These are phyloP conservation scores for Pleurotus salmoneostramineus DNA, from an alignment of 768 basidiomycete genomes.

Conservation along the genomic window DNA sequence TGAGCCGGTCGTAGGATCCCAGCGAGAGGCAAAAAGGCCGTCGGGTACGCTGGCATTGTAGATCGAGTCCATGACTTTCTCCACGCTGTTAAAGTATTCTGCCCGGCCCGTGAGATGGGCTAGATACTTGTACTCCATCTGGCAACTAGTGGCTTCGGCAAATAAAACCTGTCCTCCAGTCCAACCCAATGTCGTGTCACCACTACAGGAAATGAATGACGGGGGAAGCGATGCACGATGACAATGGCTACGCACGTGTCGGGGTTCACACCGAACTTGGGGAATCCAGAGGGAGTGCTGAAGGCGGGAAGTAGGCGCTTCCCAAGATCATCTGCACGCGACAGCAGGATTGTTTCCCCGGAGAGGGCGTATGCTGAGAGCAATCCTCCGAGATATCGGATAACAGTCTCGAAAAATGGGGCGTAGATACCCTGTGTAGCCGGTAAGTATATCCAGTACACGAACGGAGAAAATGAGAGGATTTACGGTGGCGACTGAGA, in stretches of 20 bases:
- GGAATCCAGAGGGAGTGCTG: conserved; percentile 58
- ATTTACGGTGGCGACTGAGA: conserved; percentile 29
- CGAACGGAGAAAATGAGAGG: background rate
- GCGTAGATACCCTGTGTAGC: conserved; percentile 25
- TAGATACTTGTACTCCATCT: conserved; percentile 77
- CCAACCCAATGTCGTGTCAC: conserved; percentile 26
- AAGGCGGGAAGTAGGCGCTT: conserved; percentile 61
- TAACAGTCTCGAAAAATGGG: conserved; percentile 74
- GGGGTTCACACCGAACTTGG: conserved; percentile 58
- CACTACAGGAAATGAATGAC: conserved; percentile 16
- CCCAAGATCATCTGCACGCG: conserved; percentile 67
- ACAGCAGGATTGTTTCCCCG: conserved; percentile 50
- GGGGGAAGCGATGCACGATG: background rate
- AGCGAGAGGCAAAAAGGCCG: conserved; percentile 31
- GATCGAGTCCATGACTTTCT: conserved; percentile 34
- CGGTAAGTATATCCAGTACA: background rate
- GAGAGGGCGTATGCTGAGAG: conserved; percentile 78
- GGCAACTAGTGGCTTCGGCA: conserved; percentile 46
- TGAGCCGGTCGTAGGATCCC: conserved; percentile 20
- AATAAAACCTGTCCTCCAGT: conserved; percentile 24
- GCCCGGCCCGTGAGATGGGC: conserved; percentile 60
- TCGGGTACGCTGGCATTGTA: conserved; percentile 25
- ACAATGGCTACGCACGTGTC: conserved; percentile 29
- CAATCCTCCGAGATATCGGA: conserved; percentile 72
- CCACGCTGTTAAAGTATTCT: conserved; percentile 39